These are phyloP conservation scores for Penicillium tannophilum DNA, from an alignment of 495 filamentous ascomycete genomes.

Conservation along the genomic window DNA sequence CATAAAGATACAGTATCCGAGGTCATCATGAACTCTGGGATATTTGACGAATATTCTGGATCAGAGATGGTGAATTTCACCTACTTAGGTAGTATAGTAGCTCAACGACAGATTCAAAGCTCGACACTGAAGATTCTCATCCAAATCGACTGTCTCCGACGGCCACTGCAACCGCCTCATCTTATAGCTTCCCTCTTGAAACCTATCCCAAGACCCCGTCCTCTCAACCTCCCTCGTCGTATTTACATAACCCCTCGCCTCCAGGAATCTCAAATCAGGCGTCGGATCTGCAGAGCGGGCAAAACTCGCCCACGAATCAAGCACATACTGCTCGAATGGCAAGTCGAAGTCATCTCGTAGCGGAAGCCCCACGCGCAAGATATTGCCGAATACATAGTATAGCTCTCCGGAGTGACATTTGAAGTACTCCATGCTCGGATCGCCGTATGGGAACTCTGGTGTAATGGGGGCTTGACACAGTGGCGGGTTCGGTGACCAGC, in stretches of 20 bases:
- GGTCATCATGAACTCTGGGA: too few species aligned
- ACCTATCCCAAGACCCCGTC: conserved; percentile 17
- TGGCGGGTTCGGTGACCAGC: conserved; percentile 29
- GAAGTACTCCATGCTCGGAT: conserved; percentile 31
- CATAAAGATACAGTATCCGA: too few species aligned
- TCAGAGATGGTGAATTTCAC: too few species aligned
- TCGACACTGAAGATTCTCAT: conserved; percentile 21
- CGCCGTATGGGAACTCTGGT: conserved; percentile 21
- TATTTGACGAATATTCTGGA: too few species aligned
- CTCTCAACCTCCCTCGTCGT: conserved; percentile 17
- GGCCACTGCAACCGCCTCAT: conserved; percentile 24
- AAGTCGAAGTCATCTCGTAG: conserved; percentile 28
- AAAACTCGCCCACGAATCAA: conserved; percentile 33
- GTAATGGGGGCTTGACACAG: conserved; percentile 27
- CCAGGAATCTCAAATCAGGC: conserved; percentile 17
- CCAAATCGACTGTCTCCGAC: conserved; percentile 17
- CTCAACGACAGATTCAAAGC: conserved; percentile 15
- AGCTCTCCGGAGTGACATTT: conserved; percentile 34
- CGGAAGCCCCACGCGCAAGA: conserved; percentile 19
- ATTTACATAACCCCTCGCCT: conserved; percentile 24
- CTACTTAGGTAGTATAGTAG: conserved; percentile 7
- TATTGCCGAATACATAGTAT: conserved; percentile 29
- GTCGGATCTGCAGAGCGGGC: conserved; percentile 23
- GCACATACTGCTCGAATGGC: conserved; percentile 29
- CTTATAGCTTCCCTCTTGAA: conserved; percentile 9